phyloP scores from a whole-genome alignment of 2,329 filamentous ascomycete genomes.

The Talaromyces verruculosus region DNA sequence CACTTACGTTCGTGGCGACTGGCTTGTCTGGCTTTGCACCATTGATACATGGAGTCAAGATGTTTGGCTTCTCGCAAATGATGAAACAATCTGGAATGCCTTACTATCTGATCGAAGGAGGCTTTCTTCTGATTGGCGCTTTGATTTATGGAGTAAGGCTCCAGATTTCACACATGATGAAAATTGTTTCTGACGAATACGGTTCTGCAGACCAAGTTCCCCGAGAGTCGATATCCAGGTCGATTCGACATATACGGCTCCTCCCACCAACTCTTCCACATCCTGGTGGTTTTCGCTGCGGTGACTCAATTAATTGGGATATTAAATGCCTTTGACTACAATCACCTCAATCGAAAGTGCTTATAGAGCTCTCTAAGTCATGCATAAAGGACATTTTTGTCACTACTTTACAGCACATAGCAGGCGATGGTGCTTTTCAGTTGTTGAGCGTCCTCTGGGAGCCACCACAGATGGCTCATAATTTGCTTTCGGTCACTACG shows the following conservation, averaged over 20 bases:
- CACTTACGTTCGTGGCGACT: slow-evolving; percentile 32
- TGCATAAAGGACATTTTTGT: not conserved
- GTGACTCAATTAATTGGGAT: not conserved
- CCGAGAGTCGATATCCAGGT: slow-evolving; percentile 32
- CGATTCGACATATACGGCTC: slow-evolving; percentile 37
- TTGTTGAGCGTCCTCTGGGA: no score
- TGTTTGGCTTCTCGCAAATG: slow-evolving; percentile 28
- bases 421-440: no score
- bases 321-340: not conserved
- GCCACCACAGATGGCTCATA: no score
- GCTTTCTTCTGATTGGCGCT: slow-evolving; percentile 31
- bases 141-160: slow-evolving; percentile 28
- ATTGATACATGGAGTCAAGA: slow-evolving; percentile 32
- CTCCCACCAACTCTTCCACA: slow-evolving; percentile 38
- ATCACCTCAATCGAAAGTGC: not conserved
- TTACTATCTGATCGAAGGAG: slow-evolving; percentile 34
- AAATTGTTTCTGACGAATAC: not conserved
- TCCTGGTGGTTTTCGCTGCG: not conserved
- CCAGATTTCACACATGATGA: not conserved
- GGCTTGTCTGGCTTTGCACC: slow-evolving; percentile 37
- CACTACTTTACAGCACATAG: no score
- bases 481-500: no score
- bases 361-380: not conserved
- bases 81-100: slow-evolving; percentile 30
- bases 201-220: slow-evolving; percentile 24